phyloP scores from a whole-genome alignment of 176 grass and related monocot genomes.

The Triticum timopheevii region DNA sequence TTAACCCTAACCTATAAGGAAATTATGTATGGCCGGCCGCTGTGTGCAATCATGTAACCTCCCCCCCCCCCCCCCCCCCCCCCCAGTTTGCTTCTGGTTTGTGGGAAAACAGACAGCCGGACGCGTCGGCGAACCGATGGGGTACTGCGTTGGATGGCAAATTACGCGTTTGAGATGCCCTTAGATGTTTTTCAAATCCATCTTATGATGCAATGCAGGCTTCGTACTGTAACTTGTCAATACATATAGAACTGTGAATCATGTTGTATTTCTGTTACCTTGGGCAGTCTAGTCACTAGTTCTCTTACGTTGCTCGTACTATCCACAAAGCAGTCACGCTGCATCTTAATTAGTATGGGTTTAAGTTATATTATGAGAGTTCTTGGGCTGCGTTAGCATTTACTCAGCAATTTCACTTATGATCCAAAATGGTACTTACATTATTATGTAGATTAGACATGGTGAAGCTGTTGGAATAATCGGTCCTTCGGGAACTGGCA shows the following conservation, averaged over 20 bases:
- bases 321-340: neutral
- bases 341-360: neutral
- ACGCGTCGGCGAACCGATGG: too few species aligned
- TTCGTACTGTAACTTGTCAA: neutral
- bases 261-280: slow-evolving; percentile 1
- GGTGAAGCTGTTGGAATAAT: slow-evolving; percentile 98
- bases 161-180: too few species aligned
- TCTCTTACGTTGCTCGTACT: neutral
- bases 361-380: neutral
- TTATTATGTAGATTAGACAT: slow-evolving; percentile 83
- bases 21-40: too few species aligned
- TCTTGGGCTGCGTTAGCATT: slow-evolving; percentile 14
- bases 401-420: neutral
- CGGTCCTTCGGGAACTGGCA: slow-evolving; percentile 93
- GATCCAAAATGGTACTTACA: slow-evolving; percentile 31
- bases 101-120: too few species aligned
- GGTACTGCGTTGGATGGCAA: too few species aligned
- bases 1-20: too few species aligned
- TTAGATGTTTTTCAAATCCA: neutral
- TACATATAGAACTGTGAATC: neutral
- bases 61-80: too few species aligned
- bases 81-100: too few species aligned
- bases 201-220: neutral
- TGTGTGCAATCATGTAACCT: too few species aligned
- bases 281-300: neutral